A percentile compares a stretch with the other conserved stretches of the same genome.
phyloP scores from a whole-genome alignment of 2,329 filamentous ascomycete species.

The Botrytis cinerea region DNA sequence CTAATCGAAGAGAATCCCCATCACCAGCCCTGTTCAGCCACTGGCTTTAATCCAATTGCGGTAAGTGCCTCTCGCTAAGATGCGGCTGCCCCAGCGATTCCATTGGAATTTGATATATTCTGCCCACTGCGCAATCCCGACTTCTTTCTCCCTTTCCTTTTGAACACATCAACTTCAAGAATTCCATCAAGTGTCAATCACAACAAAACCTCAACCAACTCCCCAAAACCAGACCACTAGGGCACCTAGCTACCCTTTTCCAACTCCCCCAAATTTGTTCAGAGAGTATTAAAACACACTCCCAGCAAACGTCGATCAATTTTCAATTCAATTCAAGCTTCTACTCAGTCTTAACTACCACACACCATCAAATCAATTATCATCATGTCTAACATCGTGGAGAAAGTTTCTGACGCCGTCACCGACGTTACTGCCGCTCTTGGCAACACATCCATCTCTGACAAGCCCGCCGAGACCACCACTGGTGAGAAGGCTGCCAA shows the following conservation, averaged over 20 bases:
- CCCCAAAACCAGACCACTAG: conserved; percentile 59
- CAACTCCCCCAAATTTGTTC: conserved; percentile 65
- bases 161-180: conserved; percentile 36
- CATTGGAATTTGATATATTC: conserved; percentile 34
- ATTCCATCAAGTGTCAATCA: conserved; percentile 40
- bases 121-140: conserved; percentile 24
- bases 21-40: conserved; percentile 20
- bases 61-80: conserved; percentile 30
- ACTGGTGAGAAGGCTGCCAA: conserved; percentile 38
- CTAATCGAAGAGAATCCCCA: neutral
- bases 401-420: conserved; percentile 68
- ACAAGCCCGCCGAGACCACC: conserved; percentile 51
- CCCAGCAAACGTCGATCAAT: conserved; percentile 47
- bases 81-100: conserved; percentile 28
- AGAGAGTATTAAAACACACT: conserved; percentile 55
- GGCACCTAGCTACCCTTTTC: conserved; percentile 87
- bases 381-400: conserved; percentile 83
- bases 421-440: conserved; percentile 73
- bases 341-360: conserved; percentile 50
- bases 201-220: conserved; percentile 37
- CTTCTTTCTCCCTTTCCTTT: conserved; percentile 36
- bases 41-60: conserved; percentile 19
- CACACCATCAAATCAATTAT: conserved; percentile 39
- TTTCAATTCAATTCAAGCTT: conserved; percentile 51
- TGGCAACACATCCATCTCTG: conserved; percentile 65